Conservation (phyloP, 106 monocot species). For the Dactylorhiza incarnata region DNA sequence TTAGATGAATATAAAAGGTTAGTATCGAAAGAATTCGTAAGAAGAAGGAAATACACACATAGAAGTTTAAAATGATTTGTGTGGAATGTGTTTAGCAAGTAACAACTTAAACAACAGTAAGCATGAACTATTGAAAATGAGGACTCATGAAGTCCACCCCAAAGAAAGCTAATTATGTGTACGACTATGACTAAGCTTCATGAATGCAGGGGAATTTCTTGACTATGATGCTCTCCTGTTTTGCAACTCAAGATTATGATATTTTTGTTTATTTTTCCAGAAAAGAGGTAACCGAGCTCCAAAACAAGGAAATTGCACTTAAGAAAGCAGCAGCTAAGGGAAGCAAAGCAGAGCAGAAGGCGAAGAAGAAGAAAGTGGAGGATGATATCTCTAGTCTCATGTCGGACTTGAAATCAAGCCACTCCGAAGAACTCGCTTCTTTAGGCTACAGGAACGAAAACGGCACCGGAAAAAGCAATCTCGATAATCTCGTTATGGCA, state of each 20-base stretch:
- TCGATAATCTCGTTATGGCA: slow-evolving; percentile 46
- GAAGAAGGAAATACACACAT: too few relatives aligned
- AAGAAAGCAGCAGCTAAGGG: slow-evolving; percentile 81
- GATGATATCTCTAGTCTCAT: slow-evolving; percentile 47
- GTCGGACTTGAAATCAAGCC: slow-evolving; percentile 43
- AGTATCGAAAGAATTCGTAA: too few relatives aligned
- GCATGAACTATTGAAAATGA: too few relatives aligned
- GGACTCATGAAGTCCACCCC: too few relatives aligned
- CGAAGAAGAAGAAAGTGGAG: slow-evolving; percentile 81
- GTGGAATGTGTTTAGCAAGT: too few relatives aligned
- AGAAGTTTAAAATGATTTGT: too few relatives aligned
- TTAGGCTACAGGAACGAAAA: slow-evolving; percentile 25
- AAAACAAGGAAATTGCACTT: slow-evolving; percentile 46
- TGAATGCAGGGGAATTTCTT: not conserved
- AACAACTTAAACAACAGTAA: too few relatives aligned
- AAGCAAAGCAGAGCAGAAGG: slow-evolving; percentile 83
- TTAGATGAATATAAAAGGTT: too few relatives aligned
- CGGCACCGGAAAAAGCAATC: slow-evolving; percentile 16
- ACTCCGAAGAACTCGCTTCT: slow-evolving; percentile 49
- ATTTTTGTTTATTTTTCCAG: slow-evolving; percentile 20
- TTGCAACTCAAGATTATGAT: not conserved
- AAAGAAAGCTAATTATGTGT: too few relatives aligned
- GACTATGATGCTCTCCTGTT: not conserved
- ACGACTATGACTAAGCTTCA: not conserved
- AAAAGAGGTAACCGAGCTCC: slow-evolving; percentile 45